Conservation (phyloP, 2,329 filamentous ascomycete genomes). For the Alternaria longipes region DNA sequence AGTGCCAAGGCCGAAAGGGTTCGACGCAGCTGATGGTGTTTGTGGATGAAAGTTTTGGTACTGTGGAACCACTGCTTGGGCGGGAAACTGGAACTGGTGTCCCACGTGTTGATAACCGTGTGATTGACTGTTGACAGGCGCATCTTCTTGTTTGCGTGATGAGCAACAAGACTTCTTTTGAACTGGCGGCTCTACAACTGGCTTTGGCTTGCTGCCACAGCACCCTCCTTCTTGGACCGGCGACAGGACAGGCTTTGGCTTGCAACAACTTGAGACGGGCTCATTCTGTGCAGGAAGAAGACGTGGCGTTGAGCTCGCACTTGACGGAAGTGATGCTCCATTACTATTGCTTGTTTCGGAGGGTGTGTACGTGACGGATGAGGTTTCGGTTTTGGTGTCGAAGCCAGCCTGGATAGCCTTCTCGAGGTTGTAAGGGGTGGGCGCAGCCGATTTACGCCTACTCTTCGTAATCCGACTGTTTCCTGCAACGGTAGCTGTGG, state of each 20-base stretch:
- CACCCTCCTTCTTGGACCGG: conserved; percentile 36
- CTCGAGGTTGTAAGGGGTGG: conserved; percentile 43
- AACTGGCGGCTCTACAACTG: conserved; percentile 19
- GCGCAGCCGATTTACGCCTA: conserved; percentile 41
- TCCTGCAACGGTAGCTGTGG: conserved; percentile 31
- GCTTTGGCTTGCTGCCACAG: conserved; percentile 40
- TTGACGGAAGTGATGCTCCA: conserved; percentile 45
- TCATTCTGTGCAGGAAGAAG: conserved; percentile 40
- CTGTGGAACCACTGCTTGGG: conserved; percentile 32
- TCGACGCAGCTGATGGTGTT: conserved; percentile 19
- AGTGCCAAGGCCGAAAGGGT: conserved; percentile 42
- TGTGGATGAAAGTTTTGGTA: conserved; percentile 33
- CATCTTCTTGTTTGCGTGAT: conserved; percentile 25
- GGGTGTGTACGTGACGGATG: conserved; percentile 43
- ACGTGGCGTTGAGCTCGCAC: conserved; percentile 51
- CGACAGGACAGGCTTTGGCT: conserved; percentile 35
- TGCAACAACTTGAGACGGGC: conserved; percentile 44
- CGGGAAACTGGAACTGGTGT: conserved; percentile 32
- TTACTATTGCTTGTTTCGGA: conserved; percentile 47
- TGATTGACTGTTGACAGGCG: conserved; percentile 12
- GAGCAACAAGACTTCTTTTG: conserved; percentile 47
- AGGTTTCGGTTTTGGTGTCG: conserved; percentile 44
- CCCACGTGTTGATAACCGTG: conserved; percentile 20
- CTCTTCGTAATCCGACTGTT: conserved; percentile 47
- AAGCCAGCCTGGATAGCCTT: conserved; percentile 47